Percentiles rank a stretch among this genome's conserved stretches.
These are phyloP conservation scores for Diaporthe sp. DNA, from an alignment of 2,329 filamentous ascomycete genomes.

Conservation along the genomic window DNA sequence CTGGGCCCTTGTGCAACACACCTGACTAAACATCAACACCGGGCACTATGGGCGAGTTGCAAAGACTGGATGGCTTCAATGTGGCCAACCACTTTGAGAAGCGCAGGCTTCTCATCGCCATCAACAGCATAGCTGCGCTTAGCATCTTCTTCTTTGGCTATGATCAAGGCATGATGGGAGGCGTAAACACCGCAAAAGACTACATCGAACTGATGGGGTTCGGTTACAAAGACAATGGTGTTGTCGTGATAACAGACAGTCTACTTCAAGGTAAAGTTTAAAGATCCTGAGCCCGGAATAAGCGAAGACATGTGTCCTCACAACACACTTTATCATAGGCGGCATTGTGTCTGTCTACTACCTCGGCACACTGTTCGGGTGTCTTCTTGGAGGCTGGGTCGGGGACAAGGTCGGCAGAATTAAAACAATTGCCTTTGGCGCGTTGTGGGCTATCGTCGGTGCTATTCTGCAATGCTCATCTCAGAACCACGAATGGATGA, in stretches of 20 bases:
- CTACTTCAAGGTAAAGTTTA: constrained; percentile 60
- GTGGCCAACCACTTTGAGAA: constrained; percentile 70
- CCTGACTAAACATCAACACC: no score
- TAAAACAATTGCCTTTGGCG: constrained; percentile 72
- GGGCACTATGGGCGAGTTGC: constrained; percentile 35
- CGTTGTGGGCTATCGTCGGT: constrained; percentile 71
- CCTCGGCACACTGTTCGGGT: constrained; percentile 73
- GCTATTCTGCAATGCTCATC: constrained; percentile 76
- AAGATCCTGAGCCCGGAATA: neutral
- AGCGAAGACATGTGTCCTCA: neutral
- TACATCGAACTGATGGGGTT: constrained; percentile 77
- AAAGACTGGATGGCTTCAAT: constrained; percentile 43
- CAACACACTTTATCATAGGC: constrained; percentile 50
- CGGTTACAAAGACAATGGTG: constrained; percentile 66
- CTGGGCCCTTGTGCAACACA: neutral
- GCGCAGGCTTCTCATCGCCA: constrained; percentile 67
- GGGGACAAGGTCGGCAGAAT: constrained; percentile 75
- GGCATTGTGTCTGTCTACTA: constrained; percentile 72
- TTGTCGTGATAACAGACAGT: constrained; percentile 70
- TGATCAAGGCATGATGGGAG: constrained; percentile 71
- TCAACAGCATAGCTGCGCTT: constrained; percentile 74
- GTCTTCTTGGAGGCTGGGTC: constrained; percentile 73
- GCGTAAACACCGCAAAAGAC: constrained; percentile 75
- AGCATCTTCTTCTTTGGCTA: constrained; percentile 79
- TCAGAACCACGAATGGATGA: constrained; percentile 78